phyloP scores from a whole-genome alignment of 2,329 filamentous ascomycete species.

The Aspergillus oerlinghausenensis region DNA sequence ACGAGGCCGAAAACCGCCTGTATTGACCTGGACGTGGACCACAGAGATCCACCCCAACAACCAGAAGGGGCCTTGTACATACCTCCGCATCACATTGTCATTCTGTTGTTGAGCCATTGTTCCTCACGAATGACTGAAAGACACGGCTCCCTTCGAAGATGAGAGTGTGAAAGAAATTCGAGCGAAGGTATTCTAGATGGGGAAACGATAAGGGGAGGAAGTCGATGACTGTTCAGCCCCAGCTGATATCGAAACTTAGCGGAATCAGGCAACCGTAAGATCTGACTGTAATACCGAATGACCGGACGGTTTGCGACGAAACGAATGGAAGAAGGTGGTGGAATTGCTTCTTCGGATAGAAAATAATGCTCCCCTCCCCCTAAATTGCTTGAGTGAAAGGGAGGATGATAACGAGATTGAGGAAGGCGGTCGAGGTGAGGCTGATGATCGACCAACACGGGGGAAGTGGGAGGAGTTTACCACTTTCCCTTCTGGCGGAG shows the following conservation, averaged over 20 bases:
- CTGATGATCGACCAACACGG: conserved; percentile 11
- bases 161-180: conserved; percentile 2
- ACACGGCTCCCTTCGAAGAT: conserved; percentile 4
- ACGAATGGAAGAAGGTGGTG: neutral
- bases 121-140: conserved; percentile 9
- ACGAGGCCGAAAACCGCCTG: neutral
- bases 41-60: neutral
- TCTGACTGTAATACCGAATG: neutral
- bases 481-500: neutral
- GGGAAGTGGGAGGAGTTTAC: neutral
- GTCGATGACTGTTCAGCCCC: conserved; percentile 8
- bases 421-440: conserved; percentile 28
- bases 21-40: neutral
- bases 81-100: conserved; percentile 53
- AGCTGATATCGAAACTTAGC: conserved; percentile 4
- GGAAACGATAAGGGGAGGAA: conserved; percentile 9
- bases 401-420: neutral
- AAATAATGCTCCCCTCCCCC: conserved; percentile 10
- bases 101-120: conserved; percentile 37
- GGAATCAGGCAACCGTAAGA: conserved; percentile 1
- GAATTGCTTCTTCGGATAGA: neutral
- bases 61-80: conserved; percentile 29
- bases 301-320: neutral
- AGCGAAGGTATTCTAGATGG: conserved; percentile 1
- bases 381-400: conserved; percentile 9